Evolutionary conservation across 208 protist species (phyloP), one percentile per base, ranked within the genome.

Genomic region (Trypanosoma conorhini): DNA sequence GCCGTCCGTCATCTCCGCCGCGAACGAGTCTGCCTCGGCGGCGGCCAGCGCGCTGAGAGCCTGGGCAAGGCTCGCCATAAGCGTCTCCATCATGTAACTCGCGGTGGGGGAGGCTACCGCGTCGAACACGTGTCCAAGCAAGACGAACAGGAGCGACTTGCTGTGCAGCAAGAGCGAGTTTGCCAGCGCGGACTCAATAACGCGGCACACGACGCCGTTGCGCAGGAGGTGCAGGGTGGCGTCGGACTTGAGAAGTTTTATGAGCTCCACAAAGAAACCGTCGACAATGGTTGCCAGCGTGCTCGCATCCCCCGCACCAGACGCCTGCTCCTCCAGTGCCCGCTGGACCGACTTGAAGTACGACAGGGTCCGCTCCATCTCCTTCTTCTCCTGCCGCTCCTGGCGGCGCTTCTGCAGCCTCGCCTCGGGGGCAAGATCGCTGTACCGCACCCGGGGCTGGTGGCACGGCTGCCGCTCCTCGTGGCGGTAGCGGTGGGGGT

Each of bases 311-410:
- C 79, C 84, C 21, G 56, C 68, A 54, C 80, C 79, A 59, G 74
- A 76, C n/a, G 76, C 58, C 38, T 86, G 79, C 52, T 92, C 87
- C 9, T 87, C 84, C 21, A 97, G 68, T 1, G 83, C 82, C 15
- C 81, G 72, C 58, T 97, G 82, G 15, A 93, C 87, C 17, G 89
- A 92, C 62, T 62, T 81, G 76, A 97, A 97, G 77, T 97, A 97
- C 5, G 80, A 51, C 50, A 97, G 60, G 1, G 83, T 97, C 62
- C 92, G 87, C 50, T 94, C 88, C 22, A 79, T 78, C 57, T 97
- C 89, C 67, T 97, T 97, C 70, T 97, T 97, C 62, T 88, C 86
- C 46, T 76, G 75, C 15, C 92, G 81, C 80, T 97, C 92, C 78
- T 89, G 64, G 0, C 80, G 80, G 3, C 92, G 81, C 12, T 79